phyloP scores from a whole-genome alignment of 1,139 yeast species.

The Pneumocystis carinii region DNA sequence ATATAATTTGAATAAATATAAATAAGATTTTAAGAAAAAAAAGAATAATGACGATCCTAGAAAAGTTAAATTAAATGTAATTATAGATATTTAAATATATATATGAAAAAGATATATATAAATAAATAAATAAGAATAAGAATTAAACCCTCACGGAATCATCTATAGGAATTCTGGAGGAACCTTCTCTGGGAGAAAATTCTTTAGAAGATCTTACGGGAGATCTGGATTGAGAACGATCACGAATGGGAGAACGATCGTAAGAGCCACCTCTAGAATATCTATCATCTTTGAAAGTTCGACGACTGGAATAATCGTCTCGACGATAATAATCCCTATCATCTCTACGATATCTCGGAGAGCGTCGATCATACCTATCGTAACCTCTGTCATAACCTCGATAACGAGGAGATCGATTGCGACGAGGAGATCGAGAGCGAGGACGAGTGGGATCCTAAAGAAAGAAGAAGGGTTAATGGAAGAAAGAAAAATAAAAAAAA shows the following conservation, averaged over 20 bases:
- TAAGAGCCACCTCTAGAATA: neutral
- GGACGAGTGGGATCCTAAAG: slow-evolving; percentile 12
- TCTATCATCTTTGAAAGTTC: slow-evolving; percentile 3
- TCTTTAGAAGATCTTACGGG: neutral
- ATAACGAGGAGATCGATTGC: slow-evolving; percentile 11
- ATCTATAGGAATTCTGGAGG: neutral
- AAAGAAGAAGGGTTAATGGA: no score
- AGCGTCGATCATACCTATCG: slow-evolving; percentile 10
- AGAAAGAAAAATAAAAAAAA: no score
- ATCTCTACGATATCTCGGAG: slow-evolving; percentile 11
- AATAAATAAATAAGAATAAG: no score
- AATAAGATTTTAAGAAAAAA: no score
- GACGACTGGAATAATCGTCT: slow-evolving; percentile 12
- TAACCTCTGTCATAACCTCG: slow-evolving; percentile 8
- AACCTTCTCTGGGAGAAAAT: neutral
- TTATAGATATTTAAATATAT: no score
- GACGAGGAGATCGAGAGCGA: slow-evolving; percentile 15
- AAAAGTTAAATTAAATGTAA: no score
- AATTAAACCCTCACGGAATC: neutral
- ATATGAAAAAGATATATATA: neutral
- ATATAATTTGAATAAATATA: no score
- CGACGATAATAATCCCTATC: slow-evolving; percentile 9
- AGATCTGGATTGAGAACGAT: neutral
- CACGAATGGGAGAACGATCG: neutral
- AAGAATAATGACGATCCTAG: no score